Percentiles rank a stretch among this genome's conserved stretches.
Conservation (phyloP, 1,139 yeast species). For the Saccharomyces hybrid region DNA sequence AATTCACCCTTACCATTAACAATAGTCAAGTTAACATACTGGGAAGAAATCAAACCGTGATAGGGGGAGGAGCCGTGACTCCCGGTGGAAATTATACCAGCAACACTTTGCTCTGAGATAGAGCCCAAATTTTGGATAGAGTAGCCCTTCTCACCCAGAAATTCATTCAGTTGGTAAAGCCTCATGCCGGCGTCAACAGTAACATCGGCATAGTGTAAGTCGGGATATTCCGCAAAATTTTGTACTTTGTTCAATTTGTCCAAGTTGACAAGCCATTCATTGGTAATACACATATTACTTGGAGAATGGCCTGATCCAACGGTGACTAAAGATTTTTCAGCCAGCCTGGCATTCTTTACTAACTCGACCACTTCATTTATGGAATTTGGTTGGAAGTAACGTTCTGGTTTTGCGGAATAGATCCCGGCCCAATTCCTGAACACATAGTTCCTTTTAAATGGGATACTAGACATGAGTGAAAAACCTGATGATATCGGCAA, state of each 20-base stretch:
- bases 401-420: conserved; percentile 65
- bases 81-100: conserved; percentile 92
- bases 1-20: conserved; percentile 68
- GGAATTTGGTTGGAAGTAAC: conserved; percentile 66
- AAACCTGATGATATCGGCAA: neutral
- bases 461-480: neutral
- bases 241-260: conserved; percentile 62
- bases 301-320: conserved; percentile 97
- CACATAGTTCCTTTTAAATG: conserved; percentile 19
- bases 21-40: conserved; percentile 67
- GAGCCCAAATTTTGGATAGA: conserved; percentile 92
- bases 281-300: conserved; percentile 79
- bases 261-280: conserved; percentile 81
- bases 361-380: conserved; percentile 57
- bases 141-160: conserved; percentile 53
- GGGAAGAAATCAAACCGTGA: conserved; percentile 87
- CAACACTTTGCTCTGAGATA: conserved; percentile 87
- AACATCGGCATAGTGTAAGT: conserved; percentile 72
- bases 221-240: conserved; percentile 35
- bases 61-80: conserved; percentile 93
- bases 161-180: conserved; percentile 66
- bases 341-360: conserved; percentile 55
- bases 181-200: conserved; percentile 91
- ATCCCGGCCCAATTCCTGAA: conserved; percentile 88
- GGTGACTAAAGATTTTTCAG: conserved; percentile 63